Evolutionary conservation across 345 rosid genomes (phyloP), one percentile per base, ranked within the genome.

Genomic region (Melaleuca alternifolia): DNA sequence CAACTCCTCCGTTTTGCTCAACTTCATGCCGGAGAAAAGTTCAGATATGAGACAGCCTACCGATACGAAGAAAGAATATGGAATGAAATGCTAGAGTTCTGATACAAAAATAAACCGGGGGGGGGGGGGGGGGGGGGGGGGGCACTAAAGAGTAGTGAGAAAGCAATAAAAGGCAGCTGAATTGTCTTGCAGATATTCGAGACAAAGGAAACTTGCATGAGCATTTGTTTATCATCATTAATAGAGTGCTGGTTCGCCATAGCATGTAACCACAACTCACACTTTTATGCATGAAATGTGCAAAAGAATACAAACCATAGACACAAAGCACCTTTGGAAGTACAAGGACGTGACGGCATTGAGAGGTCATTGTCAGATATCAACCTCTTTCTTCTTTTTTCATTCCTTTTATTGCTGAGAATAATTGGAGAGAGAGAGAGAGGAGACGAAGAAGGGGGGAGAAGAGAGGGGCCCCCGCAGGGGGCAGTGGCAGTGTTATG

Each of bases 1-100:
- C 91, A 97, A 89, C 89, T 97, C 99, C 93, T 97, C 99, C 52
- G 99, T 97, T 93, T 92, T 97, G 52, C 92, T 94, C 90, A 97
- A 92, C 93, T 93, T 96, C 86, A 87, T 86, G 56, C 95, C 94
- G 90, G 99, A 95, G 91, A 97, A 97, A 87, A 96, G 95, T 90
- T 97, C 99, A 92, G 96, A 91, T 84, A 97, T 96, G 86, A 97
- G 94, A 91, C 99, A 97, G 51, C 99, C 99, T 97, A 87, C 79
- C 85, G 82, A 87, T 77, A 84, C 28, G n/a, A 44, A 50, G 59
- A 86, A 20, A 84, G 44, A 51, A 88, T 46, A 85, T 54, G 54
- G 85, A 50, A 76, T 77, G 24, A 85, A 51, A 75, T 86, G 33
- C 81, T 71, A 71, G 13, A 71, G 48, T 37, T 24, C 81, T 37